Evolutionary conservation across 1,284 basidiomycete species (phyloP), one percentile per base, ranked within the genome.

Genomic region (Neotropicomus parvogracilis): DNA sequence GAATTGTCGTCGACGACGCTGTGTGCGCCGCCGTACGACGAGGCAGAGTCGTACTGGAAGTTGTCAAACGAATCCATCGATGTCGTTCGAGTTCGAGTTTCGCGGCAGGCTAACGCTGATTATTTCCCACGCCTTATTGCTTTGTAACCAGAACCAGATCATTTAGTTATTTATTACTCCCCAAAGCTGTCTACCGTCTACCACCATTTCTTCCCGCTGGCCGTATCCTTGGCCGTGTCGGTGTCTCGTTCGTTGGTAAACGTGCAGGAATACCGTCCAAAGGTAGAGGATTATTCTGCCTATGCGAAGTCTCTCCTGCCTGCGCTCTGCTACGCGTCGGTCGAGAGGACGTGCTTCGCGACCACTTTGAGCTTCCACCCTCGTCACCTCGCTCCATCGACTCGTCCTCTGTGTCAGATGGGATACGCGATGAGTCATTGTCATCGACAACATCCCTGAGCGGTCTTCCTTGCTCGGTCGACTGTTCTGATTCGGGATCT

Each of bases 1-100:
- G 87, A 88, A 37, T 78, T 91, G 62, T 94, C 91, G 66, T 91
- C 89, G 42, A 90, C 80, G 39, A 88, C 72, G 52, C 85, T 79
- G 50, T 84, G 77, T 14, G 75, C 79, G 56, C 82, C 81, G 58
- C 86, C 85, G 60, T 89, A 88, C 0, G 87, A 83, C 10, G 85
- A 88, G 32, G 83, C 80, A 20, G 81, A 81, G 58, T 88, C 85
- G 63, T 83, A 85, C 65, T 92, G 90, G 62, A 91, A 92, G 63
- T 91, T 91, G 62, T 91, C 87, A 63, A 92, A 93, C 10, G 83
- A 79, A 64, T 91, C 88, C 88, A 91, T 90, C 53, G 50, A 55
- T 53, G 62, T 48, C 34, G 62, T 65, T 59, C 39, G 28, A 36
- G 61, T 55, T 41, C 11, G 43, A 63, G 44, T 20, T 14, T 31